Evolutionary conservation across 2,329 filamentous ascomycete species (phyloP).

Genomic region (Fusarium siculi): DNA sequence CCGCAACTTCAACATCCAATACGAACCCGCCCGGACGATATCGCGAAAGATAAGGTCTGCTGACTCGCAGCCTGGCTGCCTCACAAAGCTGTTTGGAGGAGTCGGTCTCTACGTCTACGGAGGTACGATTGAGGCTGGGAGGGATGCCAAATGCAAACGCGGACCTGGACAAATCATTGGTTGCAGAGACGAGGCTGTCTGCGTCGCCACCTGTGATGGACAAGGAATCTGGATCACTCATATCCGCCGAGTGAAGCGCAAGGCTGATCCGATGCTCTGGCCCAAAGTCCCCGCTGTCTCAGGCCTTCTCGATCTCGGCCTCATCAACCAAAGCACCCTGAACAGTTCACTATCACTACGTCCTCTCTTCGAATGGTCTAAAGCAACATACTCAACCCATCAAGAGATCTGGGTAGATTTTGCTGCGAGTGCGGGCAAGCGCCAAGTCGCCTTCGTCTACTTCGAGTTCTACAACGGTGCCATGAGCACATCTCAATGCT

Average conservation of each 20-base stretch:
- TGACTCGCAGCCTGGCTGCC: constrained; percentile 30
- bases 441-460: constrained; percentile 19
- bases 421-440: not conserved
- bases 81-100: constrained; percentile 9
- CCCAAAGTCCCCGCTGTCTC: constrained; percentile 21
- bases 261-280: constrained; percentile 29
- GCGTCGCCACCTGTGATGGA: constrained; percentile 22
- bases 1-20: constrained; percentile 4
- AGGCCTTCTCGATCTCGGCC: constrained; percentile 7
- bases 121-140: constrained; percentile 3
- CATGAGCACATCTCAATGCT: constrained; percentile 30
- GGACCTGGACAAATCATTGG: constrained; percentile 3
- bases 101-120: constrained; percentile 26
- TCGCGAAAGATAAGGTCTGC: constrained; percentile 30
- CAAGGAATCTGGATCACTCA: constrained; percentile 27
- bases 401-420: constrained; percentile 26
- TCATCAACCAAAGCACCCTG: not conserved
- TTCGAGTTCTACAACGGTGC: constrained; percentile 33
- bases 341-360: not conserved
- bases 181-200: constrained; percentile 1
- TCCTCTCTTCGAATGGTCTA: not conserved
- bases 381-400: not conserved
- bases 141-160: not conserved
- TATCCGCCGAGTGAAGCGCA: constrained; percentile 24
- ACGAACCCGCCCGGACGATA: constrained; percentile 9